Base-by-base conservation (phyloP, 805 yeast species). In the Candida rishiriensis region DNA sequence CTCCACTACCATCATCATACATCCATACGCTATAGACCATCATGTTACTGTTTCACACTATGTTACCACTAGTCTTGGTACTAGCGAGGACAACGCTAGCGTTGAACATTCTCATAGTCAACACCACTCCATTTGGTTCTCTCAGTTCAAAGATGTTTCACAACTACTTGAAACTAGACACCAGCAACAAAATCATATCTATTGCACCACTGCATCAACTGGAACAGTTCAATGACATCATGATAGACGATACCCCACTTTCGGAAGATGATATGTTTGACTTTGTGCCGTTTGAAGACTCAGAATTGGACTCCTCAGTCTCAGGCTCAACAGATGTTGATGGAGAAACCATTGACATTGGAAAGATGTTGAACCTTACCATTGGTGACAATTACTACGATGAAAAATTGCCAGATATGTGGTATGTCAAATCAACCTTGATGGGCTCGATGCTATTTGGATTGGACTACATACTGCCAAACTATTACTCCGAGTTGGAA, bases 381-480 rank as follows among this genome's bases (percentile, higher is more conserved):
- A 46, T 38, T 12, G 51, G 53, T 21, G 55, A 57, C 36, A 58
- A 57, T 44, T 53, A 42, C 36, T 53, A 50, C 36, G 54, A 48
- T 3, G 41, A 43, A 16, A 33, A 36, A 12, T 29, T 33, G 3
- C 37, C 51, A 26, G 55, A 65, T 47, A 55, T 65, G 43, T 74
- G 78, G 78, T 73, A 73, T 56, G 68, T 74, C 53, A 69, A 73
- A 51, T 75, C 72, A 41, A 66, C 76, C 13, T 72, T 76, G 16
- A 66, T 73, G 30, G 66, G 74, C 11, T 56, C 69, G 39, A 66
- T 69, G 34, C 62, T 73, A 12, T 71, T 73, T 50, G 74, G 65
- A 8, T 56, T 73, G 37, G 69, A 69, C 40, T 67, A 70, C 53
- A 64, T 74, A 35, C 51, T 70, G 28, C 78, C 78, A 34, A 53